Evolutionary conservation across 345 rosid species (phyloP), one percentile per base, ranked within the genome.

Genomic region (Melaleuca quinquenervia): DNA sequence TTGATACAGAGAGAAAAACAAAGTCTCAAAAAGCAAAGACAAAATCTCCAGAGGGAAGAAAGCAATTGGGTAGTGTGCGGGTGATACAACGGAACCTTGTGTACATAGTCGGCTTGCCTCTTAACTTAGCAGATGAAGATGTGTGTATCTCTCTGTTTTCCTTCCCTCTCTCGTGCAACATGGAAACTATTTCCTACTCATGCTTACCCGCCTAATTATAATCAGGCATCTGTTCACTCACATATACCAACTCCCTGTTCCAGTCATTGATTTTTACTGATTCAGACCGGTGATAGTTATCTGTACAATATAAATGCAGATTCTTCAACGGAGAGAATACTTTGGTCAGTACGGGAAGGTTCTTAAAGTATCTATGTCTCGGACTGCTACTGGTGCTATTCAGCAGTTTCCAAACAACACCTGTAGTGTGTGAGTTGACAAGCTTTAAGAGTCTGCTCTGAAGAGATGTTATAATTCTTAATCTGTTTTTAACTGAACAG

Each of bases 281-380:
- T 83, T 51, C 84, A 83, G 26, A 44, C 55, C 0, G 11, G 48
- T 29, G 15, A 18, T 16, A 78, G 13, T 50, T 82, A 20, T 82
- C 84, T 52, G 22, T 32, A 14, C 49, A 48, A 49, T 60, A 26
- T 78, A 75, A 62, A 52, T 84, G 88, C 94, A 96, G 99, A 92
- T 95, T 90, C 97, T 96, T 84, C 97, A 93, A 85, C 90, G 49
- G 8, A 94, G 85, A 90, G 98, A 96, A 82, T 95, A 94, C 87
- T 96, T 96, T 90, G 94, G 95, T 75, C 99, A 94, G 85, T 96
- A 96, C 88, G 99, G 99, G 85, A 96, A 95, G 89, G 99, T 95
- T 82, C 87, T 92, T 44, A 96, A 95, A 89, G 98, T 95, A n/a
- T 95, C 99, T 29, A 91, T 95, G 97, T 94, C 98, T 60, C 95